Conservation (phyloP, 108 stramenopile genomes). For the Nitzschia inconspicua region DNA sequence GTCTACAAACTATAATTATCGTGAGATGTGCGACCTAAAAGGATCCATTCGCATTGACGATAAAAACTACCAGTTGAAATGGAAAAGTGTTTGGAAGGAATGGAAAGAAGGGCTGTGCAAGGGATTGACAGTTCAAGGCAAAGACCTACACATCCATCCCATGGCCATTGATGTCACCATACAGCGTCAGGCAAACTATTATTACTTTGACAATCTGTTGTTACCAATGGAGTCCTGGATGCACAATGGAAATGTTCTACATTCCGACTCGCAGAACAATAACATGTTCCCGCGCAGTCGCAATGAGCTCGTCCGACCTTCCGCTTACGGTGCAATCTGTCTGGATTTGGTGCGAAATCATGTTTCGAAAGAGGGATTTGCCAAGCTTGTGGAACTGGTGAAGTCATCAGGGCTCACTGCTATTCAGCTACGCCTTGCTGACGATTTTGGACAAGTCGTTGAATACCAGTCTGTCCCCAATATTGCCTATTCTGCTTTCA, state of each 20-base stretch:
- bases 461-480: not conserved
- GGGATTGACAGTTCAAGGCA: slow-evolving; percentile 3
- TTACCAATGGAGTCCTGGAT: no score
- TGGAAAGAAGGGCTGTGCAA: slow-evolving; percentile 4
- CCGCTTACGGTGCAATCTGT: not conserved
- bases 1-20: no score
- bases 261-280: no score
- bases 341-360: not conserved
- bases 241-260: no score
- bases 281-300: no score
- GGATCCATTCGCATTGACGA: slow-evolving; percentile 3
- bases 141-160: not conserved
- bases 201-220: not conserved
- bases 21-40: not conserved
- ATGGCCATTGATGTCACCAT: not conserved
- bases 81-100: slow-evolving; percentile 3
- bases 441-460: slow-evolving; percentile 19
- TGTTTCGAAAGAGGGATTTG: not conserved
- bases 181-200: not conserved
- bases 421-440: slow-evolving; percentile 24
- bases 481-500: not conserved
- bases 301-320: no score
- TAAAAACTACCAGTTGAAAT: not conserved
- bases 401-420: slow-evolving; percentile 21
- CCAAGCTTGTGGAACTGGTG: not conserved